These are phyloP conservation scores for Flammula alnicola DNA, from an alignment of 1,284 basidiomycete species.

Conservation along the genomic window DNA sequence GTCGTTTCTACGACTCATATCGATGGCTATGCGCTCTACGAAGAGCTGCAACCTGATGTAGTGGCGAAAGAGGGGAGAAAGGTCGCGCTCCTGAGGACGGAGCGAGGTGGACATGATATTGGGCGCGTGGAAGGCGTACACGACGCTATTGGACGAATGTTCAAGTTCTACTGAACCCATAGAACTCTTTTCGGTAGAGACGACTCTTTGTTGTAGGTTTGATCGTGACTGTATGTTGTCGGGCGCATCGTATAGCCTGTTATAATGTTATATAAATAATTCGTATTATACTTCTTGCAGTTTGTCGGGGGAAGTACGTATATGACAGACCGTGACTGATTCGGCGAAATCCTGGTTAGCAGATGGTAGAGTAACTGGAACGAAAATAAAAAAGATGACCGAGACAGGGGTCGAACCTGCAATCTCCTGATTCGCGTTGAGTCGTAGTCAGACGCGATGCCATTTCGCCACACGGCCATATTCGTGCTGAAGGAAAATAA, in stretches of 20 bases:
- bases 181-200: too few relatives aligned
- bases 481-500: too few relatives aligned
- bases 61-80: constrained; percentile 47
- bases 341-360: too few relatives aligned
- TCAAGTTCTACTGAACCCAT: constrained; percentile 38
- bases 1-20: constrained; percentile 45
- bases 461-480: constrained; percentile 79
- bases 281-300: too few relatives aligned
- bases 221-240: too few relatives aligned
- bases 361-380: too few relatives aligned
- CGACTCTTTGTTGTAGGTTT: too few relatives aligned
- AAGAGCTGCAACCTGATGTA: constrained; percentile 36
- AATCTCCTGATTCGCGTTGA: constrained; percentile 60
- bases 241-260: too few relatives aligned
- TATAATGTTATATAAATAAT: too few relatives aligned
- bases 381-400: constrained; percentile 37
- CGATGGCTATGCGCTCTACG: constrained; percentile 55
- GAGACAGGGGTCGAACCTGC: constrained; percentile 65
- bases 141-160: constrained; percentile 63
- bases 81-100: constrained; percentile 61
- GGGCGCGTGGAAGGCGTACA: constrained; percentile 72
- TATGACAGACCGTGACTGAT: too few relatives aligned
- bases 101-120: constrained; percentile 67
- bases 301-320: too few relatives aligned
- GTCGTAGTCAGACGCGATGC: constrained; percentile 79